These are phyloP conservation scores for Pseudogymnoascus sp. DNA, from an alignment of 2,329 filamentous ascomycete species.

Conservation along the genomic window DNA sequence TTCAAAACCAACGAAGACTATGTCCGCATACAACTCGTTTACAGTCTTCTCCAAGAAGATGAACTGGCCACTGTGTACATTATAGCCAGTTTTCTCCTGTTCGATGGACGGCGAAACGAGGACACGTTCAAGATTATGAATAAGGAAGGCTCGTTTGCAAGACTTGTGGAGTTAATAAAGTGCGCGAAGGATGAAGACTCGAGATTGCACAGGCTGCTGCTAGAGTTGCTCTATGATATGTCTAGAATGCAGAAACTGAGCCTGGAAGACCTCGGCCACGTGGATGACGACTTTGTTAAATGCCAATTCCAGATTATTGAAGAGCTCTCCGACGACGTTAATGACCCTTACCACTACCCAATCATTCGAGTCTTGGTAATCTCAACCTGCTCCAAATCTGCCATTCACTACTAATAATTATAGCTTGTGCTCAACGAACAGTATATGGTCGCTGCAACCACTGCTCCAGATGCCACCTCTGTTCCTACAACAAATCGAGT, in stretches of 20 bases:
- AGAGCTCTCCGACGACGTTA: constrained; percentile 72
- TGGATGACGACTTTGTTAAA: constrained; percentile 72
- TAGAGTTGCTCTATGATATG: constrained; percentile 95
- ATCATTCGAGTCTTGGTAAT: constrained; percentile 85
- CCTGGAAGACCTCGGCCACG: constrained; percentile 65
- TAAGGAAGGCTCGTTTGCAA: constrained; percentile 71
- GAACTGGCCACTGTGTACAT: constrained; percentile 71
- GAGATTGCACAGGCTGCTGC: constrained; percentile 67
- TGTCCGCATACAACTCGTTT: constrained; percentile 85
- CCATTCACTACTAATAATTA: constrained; percentile 15
- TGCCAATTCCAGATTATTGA: constrained; percentile 85
- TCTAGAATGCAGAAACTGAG: constrained; percentile 79
- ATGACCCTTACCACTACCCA: constrained; percentile 92
- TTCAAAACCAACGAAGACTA: constrained; percentile 73
- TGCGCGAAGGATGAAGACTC: constrained; percentile 56
- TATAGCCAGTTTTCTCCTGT: constrained; percentile 74
- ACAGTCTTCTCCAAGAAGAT: constrained; percentile 85
- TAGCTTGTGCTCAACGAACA: constrained; percentile 95
- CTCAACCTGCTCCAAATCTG: constrained; percentile 17
- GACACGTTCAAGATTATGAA: constrained; percentile 80
- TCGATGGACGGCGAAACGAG: constrained; percentile 76
- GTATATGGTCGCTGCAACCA: constrained; percentile 76
- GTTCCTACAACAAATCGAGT: constrained; percentile 78
- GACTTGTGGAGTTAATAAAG: constrained; percentile 73
- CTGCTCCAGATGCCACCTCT: constrained; percentile 23